Evolutionary conservation across 805 yeast species (phyloP).

Genomic region (Lachancea quebecensis): DNA sequence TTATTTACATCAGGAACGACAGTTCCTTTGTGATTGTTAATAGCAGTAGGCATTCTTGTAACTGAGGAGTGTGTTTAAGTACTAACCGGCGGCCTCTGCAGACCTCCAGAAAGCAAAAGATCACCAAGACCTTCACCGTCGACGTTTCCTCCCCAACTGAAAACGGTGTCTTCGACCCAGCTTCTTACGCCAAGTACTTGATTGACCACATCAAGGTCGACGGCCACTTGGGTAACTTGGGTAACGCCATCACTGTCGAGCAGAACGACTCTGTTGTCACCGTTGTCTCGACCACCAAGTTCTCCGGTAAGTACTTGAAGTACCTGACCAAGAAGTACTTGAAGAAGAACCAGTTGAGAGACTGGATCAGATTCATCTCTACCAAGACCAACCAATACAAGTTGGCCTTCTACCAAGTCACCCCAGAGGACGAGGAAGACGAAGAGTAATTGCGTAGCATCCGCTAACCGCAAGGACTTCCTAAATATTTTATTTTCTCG

Average conservation of each 20-base stretch:
- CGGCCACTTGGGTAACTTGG: conserved; percentile 92
- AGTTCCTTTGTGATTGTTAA: conserved; percentile 30
- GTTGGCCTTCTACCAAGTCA: conserved; percentile 98
- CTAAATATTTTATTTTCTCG: conserved; percentile 5
- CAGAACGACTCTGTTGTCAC: conserved; percentile 87
- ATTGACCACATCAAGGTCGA: conserved; percentile 99
- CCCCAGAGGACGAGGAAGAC: conserved; percentile 90
- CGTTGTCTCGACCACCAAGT: conserved; percentile 82
- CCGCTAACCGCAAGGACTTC: background rate
- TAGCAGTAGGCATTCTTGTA: conserved; percentile 33
- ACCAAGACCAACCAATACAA: conserved; percentile 92
- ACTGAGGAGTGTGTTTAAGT: conserved; percentile 6
- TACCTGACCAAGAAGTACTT: conserved; percentile 99
- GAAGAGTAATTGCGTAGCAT: conserved; percentile 61
- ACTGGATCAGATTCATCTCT: conserved; percentile 99
- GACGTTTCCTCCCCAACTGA: conserved; percentile 97
- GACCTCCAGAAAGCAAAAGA: conserved; percentile 80
- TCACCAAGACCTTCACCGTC: conserved; percentile 84
- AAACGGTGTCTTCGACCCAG: conserved; percentile 96
- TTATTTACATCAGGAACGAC: conserved; percentile 19
- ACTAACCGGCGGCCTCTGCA: conserved; percentile 27
- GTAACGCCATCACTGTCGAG: conserved; percentile 85
- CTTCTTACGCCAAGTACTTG: conserved; percentile 95
- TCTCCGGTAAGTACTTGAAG: conserved; percentile 99
- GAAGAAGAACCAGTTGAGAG: conserved; percentile 99